Base-by-base conservation (phyloP, 129 eudicot species). In the Kitagawia praeruptora region DNA sequence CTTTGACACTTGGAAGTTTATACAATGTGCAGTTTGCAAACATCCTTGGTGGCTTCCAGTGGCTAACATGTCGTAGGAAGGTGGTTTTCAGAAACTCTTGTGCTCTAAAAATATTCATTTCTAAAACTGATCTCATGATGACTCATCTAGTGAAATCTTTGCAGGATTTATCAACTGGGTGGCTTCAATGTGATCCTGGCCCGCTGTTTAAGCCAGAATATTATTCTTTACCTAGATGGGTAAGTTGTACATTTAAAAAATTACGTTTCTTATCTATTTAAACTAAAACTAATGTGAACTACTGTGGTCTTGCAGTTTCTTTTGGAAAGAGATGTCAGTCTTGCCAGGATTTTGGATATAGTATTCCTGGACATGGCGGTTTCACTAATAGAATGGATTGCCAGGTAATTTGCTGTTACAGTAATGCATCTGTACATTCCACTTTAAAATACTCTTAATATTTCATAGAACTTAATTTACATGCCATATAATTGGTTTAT, bases 121-220 rank as follows among this genome's bases (percentile, higher is more conserved):
- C 45, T 71, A 27, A 45, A 48, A 63, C 72, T 56, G 5, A 58
- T 46, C 74, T 79, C 46, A 75, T 70, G 14, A 78, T 70, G 14
- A 61, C 34, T 61, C 34, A 75, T 72, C 37, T 71, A 4, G 76
- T 69, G 61, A 37, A 72, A 53, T 46, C 34, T 70, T 48, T 89
- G 88, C 90, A 90, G 98, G 98, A 93, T 82, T 78, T 93, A 81
- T 89, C 93, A 18, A 93, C 92, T 38, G 86, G 93, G 37, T 93
- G 98, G 96, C 93, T 93, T 51, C 79, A 89, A 11, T 93, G 98
- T 89, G 98, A 93, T 87, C 98, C 96, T n/a, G 96, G 98, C 41
- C 92, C 91, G 38, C 80, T 89, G 66, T 93, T 93, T 79, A 90
- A 86, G 84, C 92, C 88, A 40, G 96, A 90, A 54, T 78, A 81